Evolutionary conservation across 2,329 filamentous ascomycete genomes (phyloP).

Genomic region (Microthyrium microscopicum): DNA sequence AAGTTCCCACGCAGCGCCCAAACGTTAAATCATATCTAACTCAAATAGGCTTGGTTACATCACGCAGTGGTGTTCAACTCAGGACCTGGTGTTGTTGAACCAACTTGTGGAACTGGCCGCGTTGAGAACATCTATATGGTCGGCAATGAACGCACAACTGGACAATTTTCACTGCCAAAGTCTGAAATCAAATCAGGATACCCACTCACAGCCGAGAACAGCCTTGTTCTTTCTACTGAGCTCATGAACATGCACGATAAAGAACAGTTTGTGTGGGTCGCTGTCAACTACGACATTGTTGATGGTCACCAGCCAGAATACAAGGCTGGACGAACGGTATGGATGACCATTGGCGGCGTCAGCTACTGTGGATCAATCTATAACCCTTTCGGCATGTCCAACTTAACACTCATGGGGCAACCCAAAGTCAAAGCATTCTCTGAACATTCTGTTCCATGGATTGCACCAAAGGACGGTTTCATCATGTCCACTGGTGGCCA

Average conservation of each 20-base stretch:
- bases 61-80: conserved; percentile 1
- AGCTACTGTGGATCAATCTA: background rate
- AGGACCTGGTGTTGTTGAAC: conserved; percentile 2
- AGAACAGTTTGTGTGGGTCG: conserved; percentile 3
- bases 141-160: conserved; percentile 1
- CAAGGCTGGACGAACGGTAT: background rate
- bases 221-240: conserved; percentile 2
- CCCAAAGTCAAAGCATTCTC: conserved; percentile 1
- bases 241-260: conserved; percentile 6
- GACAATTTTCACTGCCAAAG: conserved; percentile 1
- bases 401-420: background rate
- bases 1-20: background rate
- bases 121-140: conserved; percentile 5
- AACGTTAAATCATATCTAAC: background rate
- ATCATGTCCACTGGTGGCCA: conserved; percentile 3
- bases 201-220: background rate
- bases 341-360: conserved; percentile 4
- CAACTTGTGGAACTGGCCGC: background rate
- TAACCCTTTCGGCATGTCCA: conserved; percentile 1
- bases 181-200: conserved; percentile 1
- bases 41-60: conserved; percentile 1
- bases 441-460: conserved; percentile 4
- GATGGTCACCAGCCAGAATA: conserved; percentile 1
- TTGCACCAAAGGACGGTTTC: background rate
- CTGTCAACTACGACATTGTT: conserved; percentile 2